Evolutionary conservation across 73 alveolate genomes (phyloP), one percentile per base, ranked within the genome.

Genomic region (Stentor coeruleus): DNA sequence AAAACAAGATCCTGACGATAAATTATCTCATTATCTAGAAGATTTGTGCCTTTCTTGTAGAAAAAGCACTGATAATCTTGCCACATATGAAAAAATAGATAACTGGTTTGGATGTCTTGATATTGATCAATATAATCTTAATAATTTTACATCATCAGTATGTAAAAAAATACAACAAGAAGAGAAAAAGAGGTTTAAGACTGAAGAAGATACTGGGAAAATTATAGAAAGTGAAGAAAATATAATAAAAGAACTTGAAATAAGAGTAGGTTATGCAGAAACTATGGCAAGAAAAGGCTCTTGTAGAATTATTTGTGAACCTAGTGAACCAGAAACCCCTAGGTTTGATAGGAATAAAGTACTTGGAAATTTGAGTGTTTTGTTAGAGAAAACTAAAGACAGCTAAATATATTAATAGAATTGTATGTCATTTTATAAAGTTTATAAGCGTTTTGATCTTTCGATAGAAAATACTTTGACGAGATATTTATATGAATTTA

Each of bases 21-120:
- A 49, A 20, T 49, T 49, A 11, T 6, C 6, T 20, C 20, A 6
- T 49, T 49, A 11, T 6, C 83, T 81, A 4, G 90, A 85, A 37
- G 83, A 85, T 81, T 49, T 49, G 66, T 49, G 6, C 28, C 6
- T 11, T 6, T 11, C 66, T 49, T 49, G 66, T 49, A 6, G 66
- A 49, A 49, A 20, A 49, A 49, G 6, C 66, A 11, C 20, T 6
- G 20, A 49, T 11, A 49, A 49, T 11, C 6, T 20, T 49, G 66
- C 6, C 6, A 20, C 6, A 6, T 49, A 11, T 49, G 66, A 49
- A 49, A 49, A 49, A 49, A 49, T 49, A 11, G 28, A 6, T 6
- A 49, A 49, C 20, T 49, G 66, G 66, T 49, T 49, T 20, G 66
- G 20, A 49, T 49, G 66, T 49, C 66, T 49, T 49, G 66, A 49